These are phyloP conservation scores for Larix kaempferi DNA, from an alignment of 75 land plant genomes.

Conservation along the genomic window DNA sequence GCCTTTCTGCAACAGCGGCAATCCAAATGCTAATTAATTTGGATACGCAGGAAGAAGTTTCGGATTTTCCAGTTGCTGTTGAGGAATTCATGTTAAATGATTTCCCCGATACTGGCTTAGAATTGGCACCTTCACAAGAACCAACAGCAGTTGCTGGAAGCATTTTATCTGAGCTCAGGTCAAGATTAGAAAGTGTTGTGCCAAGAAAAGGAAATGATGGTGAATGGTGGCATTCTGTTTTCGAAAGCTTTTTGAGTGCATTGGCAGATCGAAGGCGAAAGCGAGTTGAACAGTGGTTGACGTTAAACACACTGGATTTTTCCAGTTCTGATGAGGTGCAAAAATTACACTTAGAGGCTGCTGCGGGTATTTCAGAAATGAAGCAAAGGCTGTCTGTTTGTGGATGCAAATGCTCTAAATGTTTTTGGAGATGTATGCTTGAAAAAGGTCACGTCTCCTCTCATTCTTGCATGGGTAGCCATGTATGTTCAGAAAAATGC, in stretches of 20 bases:
- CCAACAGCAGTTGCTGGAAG: conserved; percentile 2
- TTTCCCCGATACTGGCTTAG: neutral
- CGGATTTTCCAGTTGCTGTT: neutral
- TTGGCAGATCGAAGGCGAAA: conserved; percentile 21
- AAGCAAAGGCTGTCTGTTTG: conserved; percentile 21
- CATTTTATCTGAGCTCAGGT: conserved; percentile 5
- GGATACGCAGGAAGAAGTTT: conserved; percentile 1
- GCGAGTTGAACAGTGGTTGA: conserved; percentile 23
- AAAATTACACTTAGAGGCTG: conserved; percentile 19
- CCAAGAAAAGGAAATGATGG: conserved; percentile 13
- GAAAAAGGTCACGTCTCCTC: conserved; percentile 18
- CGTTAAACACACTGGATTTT: conserved; percentile 18
- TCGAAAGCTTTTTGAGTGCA: conserved; percentile 16
- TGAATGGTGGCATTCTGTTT: conserved; percentile 24
- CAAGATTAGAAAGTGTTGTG: conserved; percentile 17
- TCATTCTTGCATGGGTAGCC: conserved; percentile 31
- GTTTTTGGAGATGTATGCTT: conserved; percentile 26
- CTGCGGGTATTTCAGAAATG: conserved; percentile 14
- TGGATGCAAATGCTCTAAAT: conserved; percentile 22
- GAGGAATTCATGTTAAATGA: neutral
- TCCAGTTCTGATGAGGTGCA: conserved; percentile 24
- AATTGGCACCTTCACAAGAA: neutral
- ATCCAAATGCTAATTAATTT: neutral
- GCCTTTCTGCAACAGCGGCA: neutral
- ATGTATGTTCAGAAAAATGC: conserved; percentile 3